Percentiles rank a stretch among this genome's conserved stretches.
Conservation (phyloP, 2,329 filamentous ascomycete species). For the Penicillium sp. region DNA sequence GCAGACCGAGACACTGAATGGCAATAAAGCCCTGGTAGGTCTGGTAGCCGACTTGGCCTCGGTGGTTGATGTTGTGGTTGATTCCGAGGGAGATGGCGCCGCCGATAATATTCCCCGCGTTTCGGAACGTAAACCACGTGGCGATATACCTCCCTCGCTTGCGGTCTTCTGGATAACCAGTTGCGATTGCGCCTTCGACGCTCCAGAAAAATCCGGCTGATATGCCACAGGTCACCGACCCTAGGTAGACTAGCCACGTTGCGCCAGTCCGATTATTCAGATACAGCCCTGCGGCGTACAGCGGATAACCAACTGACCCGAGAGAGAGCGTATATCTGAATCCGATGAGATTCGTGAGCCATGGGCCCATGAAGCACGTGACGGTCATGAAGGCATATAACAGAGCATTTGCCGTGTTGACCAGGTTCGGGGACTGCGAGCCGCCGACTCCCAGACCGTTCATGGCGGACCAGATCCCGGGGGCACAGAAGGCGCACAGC, state of each 20-base stretch:
- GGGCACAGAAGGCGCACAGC: slow-evolving; percentile 47
- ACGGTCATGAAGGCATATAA: slow-evolving; percentile 53
- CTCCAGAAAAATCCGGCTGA: slow-evolving; percentile 50
- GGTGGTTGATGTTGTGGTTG: slow-evolving; percentile 45
- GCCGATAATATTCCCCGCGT: slow-evolving; percentile 53
- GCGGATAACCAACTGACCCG: slow-evolving; percentile 49
- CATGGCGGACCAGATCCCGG: slow-evolving; percentile 52
- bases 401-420: slow-evolving; percentile 54
- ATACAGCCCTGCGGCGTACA: slow-evolving; percentile 49
- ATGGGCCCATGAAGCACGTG: slow-evolving; percentile 48
- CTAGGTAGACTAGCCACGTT: slow-evolving; percentile 48
- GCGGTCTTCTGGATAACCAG: slow-evolving; percentile 42
- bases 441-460: slow-evolving; percentile 51
- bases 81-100: slow-evolving; percentile 57
- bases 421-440: slow-evolving; percentile 45
- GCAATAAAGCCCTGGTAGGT: slow-evolving; percentile 55
- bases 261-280: slow-evolving; percentile 44
- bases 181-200: slow-evolving; percentile 48
- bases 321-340: slow-evolving; percentile 46
- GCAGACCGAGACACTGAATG: slow-evolving; percentile 53
- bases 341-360: slow-evolving; percentile 24
- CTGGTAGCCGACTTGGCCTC: slow-evolving; percentile 30
- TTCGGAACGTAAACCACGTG: slow-evolving; percentile 49
- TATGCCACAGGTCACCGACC: slow-evolving; percentile 44
- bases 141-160: slow-evolving; percentile 32